Evolutionary conservation across 306 rosid genomes (phyloP), one percentile per base, ranked within the genome.

Genomic region (Rosa lucieae): DNA sequence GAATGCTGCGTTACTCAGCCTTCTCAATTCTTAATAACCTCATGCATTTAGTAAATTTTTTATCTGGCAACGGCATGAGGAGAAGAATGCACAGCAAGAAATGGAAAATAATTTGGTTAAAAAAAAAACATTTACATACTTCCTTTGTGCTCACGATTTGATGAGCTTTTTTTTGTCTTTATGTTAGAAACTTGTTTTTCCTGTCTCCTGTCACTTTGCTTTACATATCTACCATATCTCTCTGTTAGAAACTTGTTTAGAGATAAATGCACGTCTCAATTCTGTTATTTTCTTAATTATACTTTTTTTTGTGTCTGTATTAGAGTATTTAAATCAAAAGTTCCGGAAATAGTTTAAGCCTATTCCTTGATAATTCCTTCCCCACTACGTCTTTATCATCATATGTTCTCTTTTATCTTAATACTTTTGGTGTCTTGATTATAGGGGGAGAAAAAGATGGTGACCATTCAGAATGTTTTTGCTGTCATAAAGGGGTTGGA

Each of bases 381-480:
- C 29, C 12, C 70, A 10, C 59, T 72, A 11, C 55, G 42, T 32
- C 72, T 44, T 53, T 61, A 61, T 61, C 23, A 21, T 58, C 32
- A 11, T 67, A 42, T 62, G 20, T 23, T 26, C n/a, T 14, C 6
- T 26, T 14, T 62, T 71, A 55, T 55, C 37, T 40, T 68, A 32
- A 14, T 66, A 14, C 13, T 40, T 17, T n/a, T 13, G 23, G 13
- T 61, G 20, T 81, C 77, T 32, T 72, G 70, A 73, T 70, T 77
- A 20, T 78, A 95, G 99, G 99, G 97, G 79, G 98, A 92, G 89
- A 86, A 70, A 78, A 95, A 89, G 83, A 79, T 91, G 85, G 88
- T 75, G 66, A 85, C 82, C 61, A 90, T 95, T 76, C 88, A 82
- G 46, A 91, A 95, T 78, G 97, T 95, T 76, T 84, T 95, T 84